Base-by-base conservation (phyloP, 1,139 yeast species). In the Debaryomyces psychrophilus region DNA sequence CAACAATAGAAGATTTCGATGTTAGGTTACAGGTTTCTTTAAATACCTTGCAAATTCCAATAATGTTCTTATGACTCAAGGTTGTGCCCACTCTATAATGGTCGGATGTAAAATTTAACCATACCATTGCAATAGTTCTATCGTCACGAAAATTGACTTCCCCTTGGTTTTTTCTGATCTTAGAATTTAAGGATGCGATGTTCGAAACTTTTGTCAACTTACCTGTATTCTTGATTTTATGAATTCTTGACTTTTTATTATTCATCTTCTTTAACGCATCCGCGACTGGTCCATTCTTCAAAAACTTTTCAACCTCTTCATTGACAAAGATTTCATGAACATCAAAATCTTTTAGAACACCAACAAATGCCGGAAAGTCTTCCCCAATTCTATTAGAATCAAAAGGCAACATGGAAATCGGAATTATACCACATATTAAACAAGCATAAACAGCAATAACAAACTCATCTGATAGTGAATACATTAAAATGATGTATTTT, bases 1-100 rank as follows among this genome's bases (percentile, higher is more conserved):
- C 96, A 37, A 93, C 77, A 8, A 93, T 74, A 0, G 97, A 85
- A 37, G 83, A 80, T 28, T 81, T 78, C 37, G 88, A 79, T 8
- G 85, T 79, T 69, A 93, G 74, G 55, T 89, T 93, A 58, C 96
- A 88, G 0, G 98, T 92, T 61, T 93, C 98, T 57, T 93, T 93
- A 59, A 90, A 81, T 11, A 89, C 87, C 58, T 92, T 90, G 63
- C 97, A 90, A 64, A 89, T 80, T 0, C 90, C 85, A 59, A 93
- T 67, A 11, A 93, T 71, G 38, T 82, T 78, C 35, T 75, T 71
- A 60, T 88, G 95, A 31, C 82, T 72, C 47, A 85, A 65, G n/a
- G 76, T 73, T 1, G 87, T 85, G 0, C 87, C 89, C 1, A 81
- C 76, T 51, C 89, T 73, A 35, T 82, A 76, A 57, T 87, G 87